Evolutionary conservation across 2,329 filamentous ascomycete species (phyloP).

Genomic region (Monosporascus sp.): DNA sequence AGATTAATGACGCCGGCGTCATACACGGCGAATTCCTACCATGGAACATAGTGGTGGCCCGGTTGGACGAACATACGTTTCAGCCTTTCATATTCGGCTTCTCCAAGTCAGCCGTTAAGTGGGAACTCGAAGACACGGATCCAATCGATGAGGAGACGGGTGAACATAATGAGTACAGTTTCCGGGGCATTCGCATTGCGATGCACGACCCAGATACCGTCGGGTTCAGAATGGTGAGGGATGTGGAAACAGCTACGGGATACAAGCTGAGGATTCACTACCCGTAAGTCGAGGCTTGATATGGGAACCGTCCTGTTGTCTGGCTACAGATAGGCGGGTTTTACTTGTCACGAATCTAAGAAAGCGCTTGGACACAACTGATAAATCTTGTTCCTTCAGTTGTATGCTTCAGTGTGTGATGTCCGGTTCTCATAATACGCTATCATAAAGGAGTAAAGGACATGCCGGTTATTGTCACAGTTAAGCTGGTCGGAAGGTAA

Average conservation of each 20-base stretch:
- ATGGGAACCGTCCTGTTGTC: no score
- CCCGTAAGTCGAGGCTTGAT: no score
- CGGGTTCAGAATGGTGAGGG: not conserved
- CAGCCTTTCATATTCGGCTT: not conserved
- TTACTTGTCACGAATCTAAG: no score
- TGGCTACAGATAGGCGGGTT: no score
- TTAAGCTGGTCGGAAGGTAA: no score
- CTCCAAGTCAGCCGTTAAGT: not conserved
- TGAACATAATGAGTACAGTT: not conserved
- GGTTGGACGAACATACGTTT: not conserved
- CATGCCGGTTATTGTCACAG: no score
- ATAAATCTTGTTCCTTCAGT: no score
- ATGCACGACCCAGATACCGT: not conserved
- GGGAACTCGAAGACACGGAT: not conserved
- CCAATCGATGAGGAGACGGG: no score
- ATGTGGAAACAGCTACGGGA: not conserved
- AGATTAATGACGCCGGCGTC: constrained; percentile 1
- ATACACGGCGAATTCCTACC: not conserved
- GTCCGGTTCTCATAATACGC: no score
- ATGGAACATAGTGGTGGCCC: not conserved
- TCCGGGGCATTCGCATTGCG: not conserved
- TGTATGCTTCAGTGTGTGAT: no score
- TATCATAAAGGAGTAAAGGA: no score
- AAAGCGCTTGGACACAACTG: no score
- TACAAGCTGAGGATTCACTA: not conserved